These are phyloP conservation scores for Rhizopogon vesiculosus DNA, from an alignment of 768 basidiomycete species.

Conservation along the genomic window DNA sequence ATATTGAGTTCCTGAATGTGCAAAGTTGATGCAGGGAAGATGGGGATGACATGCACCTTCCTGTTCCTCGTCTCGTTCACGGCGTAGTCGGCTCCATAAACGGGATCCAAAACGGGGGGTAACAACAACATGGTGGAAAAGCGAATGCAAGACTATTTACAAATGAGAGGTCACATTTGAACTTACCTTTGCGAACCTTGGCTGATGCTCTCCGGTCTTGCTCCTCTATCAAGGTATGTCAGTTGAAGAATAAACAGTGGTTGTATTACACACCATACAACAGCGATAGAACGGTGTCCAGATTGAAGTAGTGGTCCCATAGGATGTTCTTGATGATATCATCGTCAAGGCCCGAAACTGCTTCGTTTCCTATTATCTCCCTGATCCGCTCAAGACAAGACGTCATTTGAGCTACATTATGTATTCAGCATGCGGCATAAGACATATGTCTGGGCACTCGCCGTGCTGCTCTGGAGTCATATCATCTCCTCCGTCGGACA, in stretches of 20 bases:
- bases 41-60: slow-evolving; percentile 52
- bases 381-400: slow-evolving; percentile 67
- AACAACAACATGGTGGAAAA: slow-evolving; percentile 25
- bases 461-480: slow-evolving; percentile 83
- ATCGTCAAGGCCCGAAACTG: slow-evolving; percentile 66
- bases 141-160: slow-evolving; percentile 33
- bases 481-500: slow-evolving; percentile 75
- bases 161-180: slow-evolving; percentile 16
- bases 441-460: slow-evolving; percentile 24
- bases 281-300: slow-evolving; percentile 71
- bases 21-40: slow-evolving; percentile 24
- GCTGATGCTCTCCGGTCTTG: slow-evolving; percentile 57
- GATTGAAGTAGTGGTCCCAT: slow-evolving; percentile 87
- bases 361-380: slow-evolving; percentile 60
- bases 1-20: slow-evolving; percentile 14
- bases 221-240: slow-evolving; percentile 47
- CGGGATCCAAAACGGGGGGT: slow-evolving; percentile 24
- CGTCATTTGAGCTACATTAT: slow-evolving; percentile 54
- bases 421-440: slow-evolving; percentile 1
- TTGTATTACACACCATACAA: slow-evolving; percentile 55
- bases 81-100: slow-evolving; percentile 32
- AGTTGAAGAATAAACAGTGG: not conserved
- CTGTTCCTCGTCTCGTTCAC: slow-evolving; percentile 33
- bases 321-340: slow-evolving; percentile 70
- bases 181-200: slow-evolving; percentile 85